Base-by-base conservation (phyloP, 495 filamentous ascomycete genomes). In the Oleoguttula mirabilis region DNA sequence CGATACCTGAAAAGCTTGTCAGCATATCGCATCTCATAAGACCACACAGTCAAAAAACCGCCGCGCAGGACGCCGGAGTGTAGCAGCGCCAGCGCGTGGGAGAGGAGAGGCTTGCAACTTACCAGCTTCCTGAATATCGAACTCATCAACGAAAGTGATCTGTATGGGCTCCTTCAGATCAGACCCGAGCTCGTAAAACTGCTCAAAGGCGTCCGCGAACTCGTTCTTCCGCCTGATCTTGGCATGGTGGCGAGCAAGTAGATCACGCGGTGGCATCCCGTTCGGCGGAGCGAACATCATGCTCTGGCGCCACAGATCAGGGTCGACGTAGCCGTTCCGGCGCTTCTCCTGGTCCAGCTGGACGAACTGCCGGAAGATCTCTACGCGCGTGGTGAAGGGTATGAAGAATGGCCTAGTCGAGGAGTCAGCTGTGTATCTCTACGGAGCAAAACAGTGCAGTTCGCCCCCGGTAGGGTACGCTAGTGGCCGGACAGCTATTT, bases 361-460 rank as follows among this genome's bases (percentile, higher is more conserved):
- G 23, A 96, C 85, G 55, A 96, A 99, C 57, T 94, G 71, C 19
- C 90, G 75, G 58, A 96, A 99, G 21, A 96, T 88, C 53, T 92
- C 79, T 7, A 99, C 90, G 27, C 90, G 71, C 2, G 84, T 92
- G 6, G 79, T 68, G 45, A 99, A 99, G 0, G 90, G 90, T 39
- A 96, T 92, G 51, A 88, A 82, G 54, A 96, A 99, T 0, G 90
- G 92, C n/a, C n/a, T n/a, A n/a, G n/a, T n/a, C n/a, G n/a, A n/a
- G n/a, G n/a, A n/a, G n/a, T n/a, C n/a, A n/a, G n/a, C n/a, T n/a
- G n/a, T n/a, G n/a, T n/a, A n/a, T n/a, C n/a, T n/a, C n/a, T n/a
- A n/a, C n/a, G n/a, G n/a, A n/a, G n/a, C n/a, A n/a, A n/a, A n/a
- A n/a, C n/a, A n/a, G n/a, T n/a, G n/a, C n/a, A n/a, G n/a, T n/a